phyloP scores from a whole-genome alignment of 495 filamentous ascomycete species.

The Penicillium argentinense region DNA sequence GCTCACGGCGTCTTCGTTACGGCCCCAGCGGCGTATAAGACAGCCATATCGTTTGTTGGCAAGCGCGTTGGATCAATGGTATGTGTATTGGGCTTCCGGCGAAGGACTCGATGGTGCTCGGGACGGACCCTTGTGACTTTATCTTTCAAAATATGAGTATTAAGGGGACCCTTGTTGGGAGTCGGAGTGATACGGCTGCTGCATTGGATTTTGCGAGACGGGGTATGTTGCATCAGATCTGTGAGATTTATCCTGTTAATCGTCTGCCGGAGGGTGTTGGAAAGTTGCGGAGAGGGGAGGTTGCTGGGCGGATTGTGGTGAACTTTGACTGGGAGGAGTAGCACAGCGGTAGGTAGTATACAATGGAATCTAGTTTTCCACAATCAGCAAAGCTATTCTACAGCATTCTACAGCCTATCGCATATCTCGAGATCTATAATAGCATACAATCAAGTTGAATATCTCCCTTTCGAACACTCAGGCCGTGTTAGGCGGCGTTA shows the following conservation, averaged over 20 bases:
- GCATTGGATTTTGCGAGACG: slow-evolving; percentile 48
- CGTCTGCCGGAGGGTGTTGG: slow-evolving; percentile 40
- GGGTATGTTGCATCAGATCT: slow-evolving; percentile 42
- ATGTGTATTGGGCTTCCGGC: slow-evolving; percentile 48
- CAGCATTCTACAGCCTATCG: too few relatives aligned
- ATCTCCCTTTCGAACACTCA: too few relatives aligned
- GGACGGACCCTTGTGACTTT: slow-evolving; percentile 42
- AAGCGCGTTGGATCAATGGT: slow-evolving; percentile 41
- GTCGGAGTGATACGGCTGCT: slow-evolving; percentile 43
- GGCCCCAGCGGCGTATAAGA: slow-evolving; percentile 47
- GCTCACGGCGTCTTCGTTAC: slow-evolving; percentile 54
- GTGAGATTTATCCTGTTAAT: slow-evolving; percentile 41
- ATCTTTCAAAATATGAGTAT: slow-evolving; percentile 45
- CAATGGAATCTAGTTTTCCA: too few relatives aligned
- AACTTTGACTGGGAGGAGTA: slow-evolving; percentile 44
- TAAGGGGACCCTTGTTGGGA: slow-evolving; percentile 49
- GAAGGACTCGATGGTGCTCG: slow-evolving; percentile 30
- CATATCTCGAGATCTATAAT: too few relatives aligned
- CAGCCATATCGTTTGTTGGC: slow-evolving; percentile 37
- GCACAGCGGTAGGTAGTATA: too few relatives aligned
- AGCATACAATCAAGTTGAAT: too few relatives aligned
- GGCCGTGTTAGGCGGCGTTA: too few relatives aligned
- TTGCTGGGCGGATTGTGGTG: slow-evolving; percentile 50
- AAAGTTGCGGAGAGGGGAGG: slow-evolving; percentile 39
- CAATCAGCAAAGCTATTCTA: too few relatives aligned